phyloP scores from a whole-genome alignment of 148 eudicot species.

The Simmondsia chinensis region DNA sequence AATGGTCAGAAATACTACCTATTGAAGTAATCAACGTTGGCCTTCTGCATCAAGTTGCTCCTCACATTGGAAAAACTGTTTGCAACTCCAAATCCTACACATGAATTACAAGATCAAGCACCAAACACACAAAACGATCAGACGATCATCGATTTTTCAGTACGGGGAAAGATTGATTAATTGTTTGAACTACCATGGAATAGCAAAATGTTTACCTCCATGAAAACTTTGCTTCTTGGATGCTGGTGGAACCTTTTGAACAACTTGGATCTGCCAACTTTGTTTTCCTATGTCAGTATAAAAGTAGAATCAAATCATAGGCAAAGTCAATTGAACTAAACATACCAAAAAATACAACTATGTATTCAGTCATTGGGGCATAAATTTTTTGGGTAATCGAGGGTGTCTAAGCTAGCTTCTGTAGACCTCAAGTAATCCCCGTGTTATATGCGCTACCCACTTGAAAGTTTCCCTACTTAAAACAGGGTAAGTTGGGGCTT shows the following conservation, averaged over 20 bases:
- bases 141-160: not conserved
- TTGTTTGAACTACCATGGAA: slow-evolving; percentile 2
- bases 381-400: too few species aligned
- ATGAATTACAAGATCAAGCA: slow-evolving; percentile 2
- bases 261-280: slow-evolving; percentile 66
- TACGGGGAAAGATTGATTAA: not conserved
- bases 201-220: slow-evolving; percentile 47
- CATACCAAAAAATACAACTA: too few species aligned
- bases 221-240: slow-evolving; percentile 48
- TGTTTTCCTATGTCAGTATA: slow-evolving; percentile 46
- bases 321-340: too few species aligned
- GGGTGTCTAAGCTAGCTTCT: too few species aligned
- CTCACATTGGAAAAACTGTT: slow-evolving; percentile 48
- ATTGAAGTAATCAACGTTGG: slow-evolving; percentile 59
- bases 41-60: slow-evolving; percentile 86
- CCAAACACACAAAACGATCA: not conserved
- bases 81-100: slow-evolving; percentile 45
- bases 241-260: slow-evolving; percentile 77
- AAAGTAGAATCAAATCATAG: not conserved
- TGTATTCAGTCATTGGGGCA: too few species aligned
- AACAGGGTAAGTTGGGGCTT: too few species aligned
- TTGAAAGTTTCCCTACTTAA: too few species aligned
- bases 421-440: too few species aligned
- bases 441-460: too few species aligned
- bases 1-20: slow-evolving; percentile 38